Conservation (phyloP, 108 stramenopile genomes). For the Skeletonema potamos region DNA sequence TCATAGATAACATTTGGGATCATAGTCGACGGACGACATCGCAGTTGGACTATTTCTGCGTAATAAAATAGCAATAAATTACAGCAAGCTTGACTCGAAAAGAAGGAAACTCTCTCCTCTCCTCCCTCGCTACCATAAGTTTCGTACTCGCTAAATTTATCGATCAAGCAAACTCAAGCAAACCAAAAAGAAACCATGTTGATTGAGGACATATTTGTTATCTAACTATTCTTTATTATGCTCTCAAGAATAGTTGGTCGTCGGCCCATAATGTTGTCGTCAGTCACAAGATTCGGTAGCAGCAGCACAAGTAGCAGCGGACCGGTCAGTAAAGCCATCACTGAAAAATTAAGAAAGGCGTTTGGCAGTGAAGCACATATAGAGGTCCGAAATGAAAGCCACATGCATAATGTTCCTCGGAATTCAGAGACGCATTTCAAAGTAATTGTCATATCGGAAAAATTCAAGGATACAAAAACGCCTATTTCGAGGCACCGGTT, state of each 20-base stretch:
- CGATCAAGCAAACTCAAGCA: too few species aligned
- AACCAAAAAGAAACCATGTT: too few species aligned
- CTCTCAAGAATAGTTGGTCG: constrained; percentile 3
- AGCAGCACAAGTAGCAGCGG: constrained; percentile 4
- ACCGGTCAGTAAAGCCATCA: constrained; percentile 54
- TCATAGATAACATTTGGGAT: too few species aligned
- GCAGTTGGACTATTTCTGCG: too few species aligned
- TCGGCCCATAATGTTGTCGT: constrained; percentile 5
- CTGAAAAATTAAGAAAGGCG: constrained; percentile 50
- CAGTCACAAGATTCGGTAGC: neutral
- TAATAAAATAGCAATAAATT: too few species aligned
- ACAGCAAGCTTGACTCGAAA: too few species aligned
- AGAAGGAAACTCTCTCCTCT: too few species aligned
- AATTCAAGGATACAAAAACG: constrained; percentile 69
- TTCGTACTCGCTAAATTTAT: too few species aligned
- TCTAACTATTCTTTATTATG: too few species aligned
- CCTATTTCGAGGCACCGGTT: constrained; percentile 81
- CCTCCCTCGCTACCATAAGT: too few species aligned
- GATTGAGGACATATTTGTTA: too few species aligned
- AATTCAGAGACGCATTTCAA: constrained; percentile 96
- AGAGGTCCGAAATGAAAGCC: constrained; percentile 81
- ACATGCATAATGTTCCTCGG: constrained; percentile 88
- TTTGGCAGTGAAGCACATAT: constrained; percentile 63
- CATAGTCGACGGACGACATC: too few species aligned
- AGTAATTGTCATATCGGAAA: constrained; percentile 80